Evolutionary conservation across 805 yeast species (phyloP).

Genomic region (Kluyveromyces lactis): DNA sequence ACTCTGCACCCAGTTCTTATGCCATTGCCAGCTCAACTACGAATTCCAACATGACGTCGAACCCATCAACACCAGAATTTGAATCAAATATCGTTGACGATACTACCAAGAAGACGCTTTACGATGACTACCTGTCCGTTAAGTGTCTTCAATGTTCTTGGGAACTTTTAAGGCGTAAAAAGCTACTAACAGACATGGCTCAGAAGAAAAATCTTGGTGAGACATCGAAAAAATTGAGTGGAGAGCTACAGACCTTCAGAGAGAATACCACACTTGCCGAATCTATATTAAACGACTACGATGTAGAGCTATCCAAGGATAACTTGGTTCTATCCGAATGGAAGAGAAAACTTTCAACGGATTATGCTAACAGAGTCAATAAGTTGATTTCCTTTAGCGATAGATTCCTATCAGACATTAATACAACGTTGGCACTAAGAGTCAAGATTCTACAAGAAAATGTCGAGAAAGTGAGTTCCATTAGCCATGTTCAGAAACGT

Average conservation of each 20-base stretch:
- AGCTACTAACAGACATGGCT: conserved; percentile 19
- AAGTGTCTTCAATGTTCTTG: conserved; percentile 20
- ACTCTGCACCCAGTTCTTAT: background rate
- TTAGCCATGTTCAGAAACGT: conserved; percentile 19
- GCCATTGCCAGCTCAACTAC: background rate
- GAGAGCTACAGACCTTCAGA: conserved; percentile 11
- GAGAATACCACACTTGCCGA: conserved; percentile 13
- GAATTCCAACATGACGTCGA: background rate
- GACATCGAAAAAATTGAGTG: background rate
- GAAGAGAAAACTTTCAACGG: conserved; percentile 24
- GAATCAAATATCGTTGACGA: background rate
- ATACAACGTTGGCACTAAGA: conserved; percentile 59
- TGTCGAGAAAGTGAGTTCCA: conserved; percentile 23
- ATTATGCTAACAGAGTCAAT: conserved; percentile 49
- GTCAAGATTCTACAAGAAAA: conserved; percentile 32
- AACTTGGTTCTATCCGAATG: conserved; percentile 24
- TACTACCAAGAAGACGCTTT: background rate
- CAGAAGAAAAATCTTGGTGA: background rate
- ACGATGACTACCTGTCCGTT: background rate
- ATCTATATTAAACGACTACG: conserved; percentile 15
- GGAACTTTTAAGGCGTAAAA: conserved; percentile 20
- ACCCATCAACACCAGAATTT: background rate
- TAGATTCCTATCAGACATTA: conserved; percentile 63
- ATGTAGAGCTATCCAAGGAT: conserved; percentile 20
- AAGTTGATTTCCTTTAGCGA: conserved; percentile 55